Evolutionary conservation across 2,329 filamentous ascomycete genomes (phyloP).

Genomic region (Fusarium verrucosum): DNA sequence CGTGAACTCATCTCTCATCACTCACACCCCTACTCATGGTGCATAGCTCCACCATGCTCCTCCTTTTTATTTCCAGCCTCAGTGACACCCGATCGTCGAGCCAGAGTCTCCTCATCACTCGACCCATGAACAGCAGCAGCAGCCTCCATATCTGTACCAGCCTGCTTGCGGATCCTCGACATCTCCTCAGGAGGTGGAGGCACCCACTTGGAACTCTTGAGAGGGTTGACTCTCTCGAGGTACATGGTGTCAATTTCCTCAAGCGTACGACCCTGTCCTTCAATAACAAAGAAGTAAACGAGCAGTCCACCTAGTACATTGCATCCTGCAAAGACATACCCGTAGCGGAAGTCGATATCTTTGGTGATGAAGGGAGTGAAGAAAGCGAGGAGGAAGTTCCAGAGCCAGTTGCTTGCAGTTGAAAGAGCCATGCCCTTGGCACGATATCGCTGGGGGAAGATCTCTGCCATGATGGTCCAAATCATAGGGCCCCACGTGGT

Average conservation of each 20-base stretch:
- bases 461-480: constrained; percentile 71
- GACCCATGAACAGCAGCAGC: background rate
- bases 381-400: constrained; percentile 80
- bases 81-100: constrained; percentile 4
- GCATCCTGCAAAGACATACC: constrained; percentile 79
- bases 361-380: constrained; percentile 82
- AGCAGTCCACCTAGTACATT: constrained; percentile 70
- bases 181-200: constrained; percentile 57
- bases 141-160: constrained; percentile 52
- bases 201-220: constrained; percentile 67
- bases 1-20: too few relatives aligned
- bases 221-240: constrained; percentile 69
- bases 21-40: constrained; percentile 10
- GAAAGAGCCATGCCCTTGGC: constrained; percentile 69
- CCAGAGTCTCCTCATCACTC: constrained; percentile 35
- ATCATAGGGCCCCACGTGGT: constrained; percentile 74
- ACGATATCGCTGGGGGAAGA: constrained; percentile 71
- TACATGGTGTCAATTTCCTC: constrained; percentile 88
- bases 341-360: constrained; percentile 76
- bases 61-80: constrained; percentile 28
- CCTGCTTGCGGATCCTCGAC: constrained; percentile 53
- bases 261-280: constrained; percentile 75
- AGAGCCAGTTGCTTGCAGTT: constrained; percentile 72
- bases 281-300: constrained; percentile 82
- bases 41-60: constrained; percentile 17